Base-by-base conservation (phyloP, 306 rosid species). In the Lathyrus tuberosus region DNA sequence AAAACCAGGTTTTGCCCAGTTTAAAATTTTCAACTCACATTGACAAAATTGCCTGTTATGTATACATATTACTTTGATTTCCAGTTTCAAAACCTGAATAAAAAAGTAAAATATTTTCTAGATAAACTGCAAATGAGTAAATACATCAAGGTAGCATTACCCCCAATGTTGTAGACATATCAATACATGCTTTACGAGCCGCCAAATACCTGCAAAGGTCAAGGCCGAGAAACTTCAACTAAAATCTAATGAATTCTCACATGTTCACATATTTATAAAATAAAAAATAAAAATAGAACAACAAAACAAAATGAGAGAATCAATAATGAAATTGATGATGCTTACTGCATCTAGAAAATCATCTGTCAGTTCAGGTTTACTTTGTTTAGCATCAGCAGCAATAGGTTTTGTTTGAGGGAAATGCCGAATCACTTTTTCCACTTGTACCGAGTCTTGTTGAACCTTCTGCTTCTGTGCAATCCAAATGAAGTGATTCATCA, bases 351-450 rank as follows among this genome's bases (percentile, higher is more conserved):
- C 89, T 40, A 93, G 72, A 65, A 80, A 1, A 78, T 84, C 91
- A 43, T 65, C 79, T 10, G 98, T 85, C 15, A 92, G 69, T 48
- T 71, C 67, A 65, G 78, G 69, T 82, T 86, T 85, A 66, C 31
- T 72, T 64, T 58, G 37, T 15, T 71, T 77, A 16, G 77, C 64
- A 35, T 33, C 48, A 65, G 74, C 73, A 40, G 79, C 72, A 42
- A 88, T 81, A 5, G 96, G 93, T 73, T 82, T 79, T 69, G 79
- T 90, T 67, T 90, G 96, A 74, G 74, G 84, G 72, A 90, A 90
- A 60, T 84, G 84, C 62, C 98, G 89, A 67, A 88, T 65, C 37
- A 82, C 84, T 75, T 84, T 81, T 1, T 48, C 56, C 38, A 76
- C 79, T 65, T 70, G 83, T 58, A 67, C 90, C 0, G 85, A 47